A percentile compares a stretch with the other conserved stretches of the same genome.
These are phyloP conservation scores for Pyropia haitanensis DNA, from an alignment of 23 red algal species.

Conservation along the genomic window DNA sequence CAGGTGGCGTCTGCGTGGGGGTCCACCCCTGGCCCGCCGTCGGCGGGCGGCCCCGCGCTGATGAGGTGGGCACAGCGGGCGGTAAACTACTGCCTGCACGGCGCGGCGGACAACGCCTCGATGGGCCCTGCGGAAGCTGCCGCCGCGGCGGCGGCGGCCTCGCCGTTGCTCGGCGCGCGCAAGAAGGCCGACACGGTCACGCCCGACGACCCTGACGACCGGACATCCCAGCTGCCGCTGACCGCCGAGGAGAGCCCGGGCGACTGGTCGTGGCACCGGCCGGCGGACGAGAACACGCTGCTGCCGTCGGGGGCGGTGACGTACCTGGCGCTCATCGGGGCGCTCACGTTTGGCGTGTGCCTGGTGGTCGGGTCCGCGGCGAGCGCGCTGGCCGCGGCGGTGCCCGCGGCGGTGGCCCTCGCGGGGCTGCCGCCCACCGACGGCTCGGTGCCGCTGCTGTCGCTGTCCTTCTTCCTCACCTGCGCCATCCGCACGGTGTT, in stretches of 20 bases:
- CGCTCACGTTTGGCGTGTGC: slow-evolving; percentile 27
- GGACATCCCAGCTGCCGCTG: not conserved
- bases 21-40: no score
- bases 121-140: not conserved
- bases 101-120: not conserved
- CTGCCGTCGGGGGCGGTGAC: slow-evolving; percentile 42
- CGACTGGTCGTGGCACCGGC: slow-evolving; percentile 42
- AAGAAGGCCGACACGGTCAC: not conserved
- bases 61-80: not conserved
- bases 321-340: slow-evolving; percentile 70
- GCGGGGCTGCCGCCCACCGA: not conserved
- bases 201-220: not conserved
- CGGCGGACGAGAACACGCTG: slow-evolving; percentile 53
- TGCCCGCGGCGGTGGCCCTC: slow-evolving; percentile 8
- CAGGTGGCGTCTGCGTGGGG: no score
- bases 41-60: no score
- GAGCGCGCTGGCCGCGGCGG: not conserved
- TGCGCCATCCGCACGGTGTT: slow-evolving; percentile 3
- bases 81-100: not conserved
- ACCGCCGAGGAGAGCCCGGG: not conserved
- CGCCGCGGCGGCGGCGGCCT: not conserved
- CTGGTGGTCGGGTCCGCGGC: slow-evolving; percentile 14
- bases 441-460: not conserved
- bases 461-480: not conserved
- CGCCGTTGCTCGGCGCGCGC: not conserved